Percentiles rank a stretch among this genome's conserved stretches.
phyloP scores from a whole-genome alignment of 257 asterid genomes.

The Solanum piurae region DNA sequence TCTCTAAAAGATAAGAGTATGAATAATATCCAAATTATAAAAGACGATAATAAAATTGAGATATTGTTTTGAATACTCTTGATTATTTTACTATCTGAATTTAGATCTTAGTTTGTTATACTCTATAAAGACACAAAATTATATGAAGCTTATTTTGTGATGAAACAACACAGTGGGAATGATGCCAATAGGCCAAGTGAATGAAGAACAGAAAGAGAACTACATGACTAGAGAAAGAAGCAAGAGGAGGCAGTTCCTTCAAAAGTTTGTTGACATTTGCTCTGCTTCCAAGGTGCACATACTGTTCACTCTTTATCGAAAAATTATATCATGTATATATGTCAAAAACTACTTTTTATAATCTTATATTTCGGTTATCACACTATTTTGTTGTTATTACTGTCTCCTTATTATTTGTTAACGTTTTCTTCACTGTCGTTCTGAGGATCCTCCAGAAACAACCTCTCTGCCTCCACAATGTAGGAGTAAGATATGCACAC shows the following conservation, averaged over 20 bases:
- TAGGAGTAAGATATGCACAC: neutral
- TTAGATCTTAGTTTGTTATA: neutral
- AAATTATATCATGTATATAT: neutral
- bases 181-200: conserved; percentile 48
- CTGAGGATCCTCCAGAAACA: neutral
- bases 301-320: neutral
- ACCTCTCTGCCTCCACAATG: neutral
- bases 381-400: neutral
- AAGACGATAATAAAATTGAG: neutral
- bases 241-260: conserved; percentile 45
- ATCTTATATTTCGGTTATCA: neutral
- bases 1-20: neutral
- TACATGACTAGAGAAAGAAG: conserved; percentile 34
- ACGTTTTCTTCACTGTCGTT: neutral
- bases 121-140: neutral
- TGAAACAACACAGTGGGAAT: conserved; percentile 57
- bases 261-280: conserved; percentile 39
- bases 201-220: conserved; percentile 40
- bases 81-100: neutral
- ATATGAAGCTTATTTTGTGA: neutral
- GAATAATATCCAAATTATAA: neutral
- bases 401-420: neutral
- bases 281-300: conserved; percentile 37
- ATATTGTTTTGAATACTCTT: neutral
- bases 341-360: neutral